Percentiles rank a stretch among this genome's conserved stretches.
Conservation (phyloP, 1,284 basidiomycete species). For the Gastroboletus turbinatus region DNA sequence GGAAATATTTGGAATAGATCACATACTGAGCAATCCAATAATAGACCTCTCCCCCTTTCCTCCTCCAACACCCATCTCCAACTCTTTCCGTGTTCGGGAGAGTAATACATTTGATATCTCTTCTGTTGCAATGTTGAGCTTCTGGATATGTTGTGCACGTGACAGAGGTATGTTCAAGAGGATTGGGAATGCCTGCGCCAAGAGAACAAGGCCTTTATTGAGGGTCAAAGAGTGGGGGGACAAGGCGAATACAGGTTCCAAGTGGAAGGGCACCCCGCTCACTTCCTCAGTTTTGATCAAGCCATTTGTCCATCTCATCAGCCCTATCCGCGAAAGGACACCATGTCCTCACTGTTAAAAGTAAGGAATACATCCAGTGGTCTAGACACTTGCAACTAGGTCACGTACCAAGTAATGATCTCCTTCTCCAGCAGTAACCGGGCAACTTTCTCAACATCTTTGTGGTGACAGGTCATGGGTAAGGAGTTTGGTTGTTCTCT, state of each 20-base stretch:
- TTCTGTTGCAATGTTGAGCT: too few species aligned
- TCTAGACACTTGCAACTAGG: slow-evolving; percentile 10
- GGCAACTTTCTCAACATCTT: slow-evolving; percentile 94
- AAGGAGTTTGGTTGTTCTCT: slow-evolving; percentile 82
- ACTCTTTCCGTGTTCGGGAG: neutral
- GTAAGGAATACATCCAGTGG: neutral
- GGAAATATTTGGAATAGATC: neutral
- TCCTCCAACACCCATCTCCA: neutral
- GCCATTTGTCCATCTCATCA: slow-evolving; percentile 94
- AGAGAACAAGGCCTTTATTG: too few species aligned
- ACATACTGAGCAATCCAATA: slow-evolving; percentile 35
- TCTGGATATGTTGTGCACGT: too few species aligned
- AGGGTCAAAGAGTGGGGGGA: too few species aligned
- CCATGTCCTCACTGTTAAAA: slow-evolving; percentile 77
- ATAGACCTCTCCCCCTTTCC: slow-evolving; percentile 5
- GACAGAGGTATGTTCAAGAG: too few species aligned
- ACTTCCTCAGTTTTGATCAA: slow-evolving; percentile 67
- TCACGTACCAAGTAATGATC: slow-evolving; percentile 80
- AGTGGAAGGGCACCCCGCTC: slow-evolving; percentile 58
- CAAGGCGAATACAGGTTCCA: neutral
- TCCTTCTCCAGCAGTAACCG: slow-evolving; percentile 90
- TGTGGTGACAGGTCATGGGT: slow-evolving; percentile 80
- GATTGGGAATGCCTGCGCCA: too few species aligned
- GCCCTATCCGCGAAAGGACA: slow-evolving; percentile 79
- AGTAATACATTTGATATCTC: too few species aligned